A percentile compares a stretch with the other conserved stretches of the same genome.
phyloP scores from a whole-genome alignment of 805 yeast genomes.

The Pichia paraexigua region DNA sequence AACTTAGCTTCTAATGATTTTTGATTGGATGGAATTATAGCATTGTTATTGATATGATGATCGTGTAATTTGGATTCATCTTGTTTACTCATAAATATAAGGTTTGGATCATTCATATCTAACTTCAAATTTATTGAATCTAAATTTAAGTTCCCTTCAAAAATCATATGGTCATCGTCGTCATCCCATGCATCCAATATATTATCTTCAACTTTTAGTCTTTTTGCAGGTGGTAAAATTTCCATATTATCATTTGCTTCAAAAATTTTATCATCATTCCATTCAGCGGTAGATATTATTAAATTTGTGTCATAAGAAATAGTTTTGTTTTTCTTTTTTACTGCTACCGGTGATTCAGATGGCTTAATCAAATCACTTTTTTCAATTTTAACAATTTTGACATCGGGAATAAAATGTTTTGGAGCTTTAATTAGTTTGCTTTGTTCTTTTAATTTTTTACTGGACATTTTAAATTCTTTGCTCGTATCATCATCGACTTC shows the following conservation, averaged over 20 bases:
- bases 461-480: conserved; percentile 36
- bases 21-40: conserved; percentile 46
- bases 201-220: conserved; percentile 25
- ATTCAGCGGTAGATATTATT: conserved; percentile 62
- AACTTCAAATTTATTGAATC: conserved; percentile 38
- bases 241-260: conserved; percentile 34
- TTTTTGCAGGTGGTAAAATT: conserved; percentile 18
- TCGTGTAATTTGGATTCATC: conserved; percentile 11
- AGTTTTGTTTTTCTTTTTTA: conserved; percentile 12
- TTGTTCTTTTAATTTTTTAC: conserved; percentile 15
- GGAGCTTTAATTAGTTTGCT: conserved; percentile 7
- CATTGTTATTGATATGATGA: conserved; percentile 15
- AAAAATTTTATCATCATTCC: conserved; percentile 64
- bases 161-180: conserved; percentile 62
- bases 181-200: conserved; percentile 36
- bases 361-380: conserved; percentile 22
- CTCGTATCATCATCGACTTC: conserved; percentile 60
- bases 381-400: conserved; percentile 21
- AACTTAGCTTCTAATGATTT: conserved; percentile 51
- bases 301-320: conserved; percentile 43
- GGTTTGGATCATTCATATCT: conserved; percentile 82
- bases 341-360: conserved; percentile 11
- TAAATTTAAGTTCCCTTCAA: conserved; percentile 51
- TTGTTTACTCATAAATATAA: conserved; percentile 53
- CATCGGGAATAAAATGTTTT: conserved; percentile 13